phyloP scores from a whole-genome alignment of 2,329 filamentous ascomycete species.

The Phyllosticta ampelicida region DNA sequence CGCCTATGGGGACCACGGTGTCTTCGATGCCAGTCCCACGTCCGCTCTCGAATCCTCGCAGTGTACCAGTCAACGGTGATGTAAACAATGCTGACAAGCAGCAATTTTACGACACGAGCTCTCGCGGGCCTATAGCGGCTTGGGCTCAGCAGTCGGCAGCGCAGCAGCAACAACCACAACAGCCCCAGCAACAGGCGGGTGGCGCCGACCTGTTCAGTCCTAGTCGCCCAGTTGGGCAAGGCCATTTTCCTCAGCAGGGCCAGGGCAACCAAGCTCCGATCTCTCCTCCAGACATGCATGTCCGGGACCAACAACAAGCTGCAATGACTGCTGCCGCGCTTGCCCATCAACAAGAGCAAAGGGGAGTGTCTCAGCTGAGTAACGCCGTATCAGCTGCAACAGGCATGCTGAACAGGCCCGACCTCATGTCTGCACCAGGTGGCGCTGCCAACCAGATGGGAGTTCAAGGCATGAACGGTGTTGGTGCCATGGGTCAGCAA shows the following conservation, averaged over 20 bases:
- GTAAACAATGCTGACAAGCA: constrained; percentile 31
- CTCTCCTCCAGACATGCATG: constrained; percentile 27
- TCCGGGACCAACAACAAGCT: constrained; percentile 7
- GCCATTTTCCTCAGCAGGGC: constrained; percentile 26
- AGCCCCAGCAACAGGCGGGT: constrained; percentile 22
- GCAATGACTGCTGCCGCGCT: constrained; percentile 32
- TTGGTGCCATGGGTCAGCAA: constrained; percentile 30
- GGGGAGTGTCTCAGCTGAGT: constrained; percentile 54
- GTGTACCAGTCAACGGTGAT: constrained; percentile 45
- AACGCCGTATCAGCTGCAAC: constrained; percentile 51
- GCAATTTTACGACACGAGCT: constrained; percentile 24
- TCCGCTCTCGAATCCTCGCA: constrained; percentile 37
- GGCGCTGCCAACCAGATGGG: constrained; percentile 38
- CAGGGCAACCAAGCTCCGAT: constrained; percentile 23
- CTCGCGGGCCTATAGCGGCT: constrained; percentile 18
- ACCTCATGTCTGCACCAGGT: constrained; percentile 35
- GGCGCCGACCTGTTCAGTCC: constrained; percentile 34
- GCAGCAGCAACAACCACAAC: constrained; percentile 14
- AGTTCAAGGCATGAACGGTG: constrained; percentile 51
- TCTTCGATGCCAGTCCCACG: constrained; percentile 61
- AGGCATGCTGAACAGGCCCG: constrained; percentile 29
- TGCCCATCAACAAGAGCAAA: constrained; percentile 53
- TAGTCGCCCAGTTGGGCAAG: constrained; percentile 31
- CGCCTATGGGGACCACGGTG: constrained; percentile 93
- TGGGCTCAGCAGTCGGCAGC: constrained; percentile 28